phyloP scores from a whole-genome alignment of 164 flowering plant species.

The Euptelea pleiosperma region DNA sequence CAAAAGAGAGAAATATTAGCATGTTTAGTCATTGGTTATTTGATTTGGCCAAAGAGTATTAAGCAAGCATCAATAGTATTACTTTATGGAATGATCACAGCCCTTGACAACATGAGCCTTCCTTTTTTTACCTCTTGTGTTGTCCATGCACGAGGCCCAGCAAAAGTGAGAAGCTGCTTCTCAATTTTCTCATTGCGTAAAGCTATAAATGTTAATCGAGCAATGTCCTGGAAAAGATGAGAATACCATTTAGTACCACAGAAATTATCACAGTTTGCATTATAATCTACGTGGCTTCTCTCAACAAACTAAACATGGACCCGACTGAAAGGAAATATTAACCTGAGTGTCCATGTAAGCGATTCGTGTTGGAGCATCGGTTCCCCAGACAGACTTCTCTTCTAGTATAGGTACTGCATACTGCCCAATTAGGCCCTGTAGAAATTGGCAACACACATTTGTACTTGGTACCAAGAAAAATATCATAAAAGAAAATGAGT shows the following conservation, averaged over 20 bases:
- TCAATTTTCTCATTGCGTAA: conserved; percentile 76
- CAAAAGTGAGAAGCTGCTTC: conserved; percentile 83
- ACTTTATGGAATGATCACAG: neutral
- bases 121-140: conserved; percentile 83
- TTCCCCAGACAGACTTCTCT: conserved; percentile 99
- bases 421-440: conserved; percentile 93
- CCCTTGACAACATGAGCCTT: neutral
- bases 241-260: neutral
- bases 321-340: conserved; percentile 7
- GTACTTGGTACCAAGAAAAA: neutral
- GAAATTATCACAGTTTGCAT: neutral
- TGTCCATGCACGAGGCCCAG: conserved; percentile 99
- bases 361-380: conserved; percentile 95
- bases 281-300: neutral
- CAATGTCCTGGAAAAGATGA: conserved; percentile 66
- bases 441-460: conserved; percentile 8
- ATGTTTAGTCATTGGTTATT: too few species aligned
- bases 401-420: conserved; percentile 97
- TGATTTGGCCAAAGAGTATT: too few species aligned
- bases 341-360: conserved; percentile 99
- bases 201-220: conserved; percentile 87
- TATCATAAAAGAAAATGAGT: neutral
- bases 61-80: too few species aligned
- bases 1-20: too few species aligned
- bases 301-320: neutral